Percentiles rank a stretch among this genome's conserved stretches.
phyloP scores from a whole-genome alignment of 2,329 filamentous ascomycete genomes.

The Tetracladium maxilliforme region DNA sequence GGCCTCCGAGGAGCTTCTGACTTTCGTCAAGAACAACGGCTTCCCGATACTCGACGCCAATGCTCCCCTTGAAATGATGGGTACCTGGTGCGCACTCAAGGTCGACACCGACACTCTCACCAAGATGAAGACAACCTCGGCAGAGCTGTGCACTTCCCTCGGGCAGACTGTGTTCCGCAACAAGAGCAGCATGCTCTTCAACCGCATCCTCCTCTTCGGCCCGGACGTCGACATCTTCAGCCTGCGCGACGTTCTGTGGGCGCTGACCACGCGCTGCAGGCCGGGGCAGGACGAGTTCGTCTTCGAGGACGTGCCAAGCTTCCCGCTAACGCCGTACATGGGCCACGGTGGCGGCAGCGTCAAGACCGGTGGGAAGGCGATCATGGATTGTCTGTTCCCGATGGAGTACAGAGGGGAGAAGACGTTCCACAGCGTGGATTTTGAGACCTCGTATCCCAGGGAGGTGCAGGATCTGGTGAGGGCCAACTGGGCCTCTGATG shows the following conservation, averaged over 20 bases:
- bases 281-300: constrained; percentile 25
- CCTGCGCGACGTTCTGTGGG: constrained; percentile 30
- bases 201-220: constrained; percentile 28
- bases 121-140: constrained; percentile 31
- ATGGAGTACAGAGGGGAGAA: constrained; percentile 22
- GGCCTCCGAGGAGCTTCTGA: constrained; percentile 24
- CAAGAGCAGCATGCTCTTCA: constrained; percentile 25
- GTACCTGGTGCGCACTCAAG: constrained; percentile 34
- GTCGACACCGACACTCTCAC: constrained; percentile 41
- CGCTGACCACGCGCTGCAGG: constrained; percentile 29
- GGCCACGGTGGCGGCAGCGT: constrained; percentile 19
- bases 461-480: too few relatives aligned
- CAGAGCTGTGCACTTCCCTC: constrained; percentile 21
- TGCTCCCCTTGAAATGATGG: constrained; percentile 27
- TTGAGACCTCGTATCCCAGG: constrained; percentile 17
- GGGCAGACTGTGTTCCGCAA: constrained; percentile 25
- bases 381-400: constrained; percentile 26
- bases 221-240: constrained; percentile 32
- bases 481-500: too few relatives aligned
- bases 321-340: constrained; percentile 31
- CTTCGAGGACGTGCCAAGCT: constrained; percentile 26
- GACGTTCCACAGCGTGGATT: constrained; percentile 17
- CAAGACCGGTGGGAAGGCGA: constrained; percentile 25
- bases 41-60: constrained; percentile 28
- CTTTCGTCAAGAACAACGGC: constrained; percentile 16